Base-by-base conservation (phyloP, 1,139 yeast species). In the Hansenula sp. region DNA sequence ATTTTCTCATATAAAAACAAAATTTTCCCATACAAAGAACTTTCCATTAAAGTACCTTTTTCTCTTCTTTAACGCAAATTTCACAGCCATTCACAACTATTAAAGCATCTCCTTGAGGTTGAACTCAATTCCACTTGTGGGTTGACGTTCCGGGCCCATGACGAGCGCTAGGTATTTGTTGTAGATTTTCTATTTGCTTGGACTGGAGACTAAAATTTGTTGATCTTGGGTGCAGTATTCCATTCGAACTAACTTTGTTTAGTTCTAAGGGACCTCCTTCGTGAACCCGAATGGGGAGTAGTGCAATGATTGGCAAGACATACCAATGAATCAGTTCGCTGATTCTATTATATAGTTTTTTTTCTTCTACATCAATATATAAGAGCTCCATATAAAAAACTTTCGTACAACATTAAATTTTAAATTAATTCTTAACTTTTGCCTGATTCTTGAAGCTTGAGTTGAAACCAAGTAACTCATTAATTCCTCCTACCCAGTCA, bases 401-500 rank as follows among this genome's bases (percentile, higher is more conserved):
- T 32, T 32, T 32, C 17, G 18, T 33, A 4, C 5, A 15, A 30
- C 15, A 36, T 32, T 12, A 15, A 17, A 13, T 31, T 3, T 16
- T 29, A 24, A 31, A 17, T 17, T 32, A 19, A n/a, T 19, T 34
- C 30, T 44, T 4, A 17, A 38, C 18, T n/a, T 45, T 46, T 3
- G 49, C 45, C 41, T 57, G 61, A 44, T 66, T 61, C 53, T 82
- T 82, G 62, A 91, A 91, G 42, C 88, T 77, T 17, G 90, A 81
- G 60, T 91, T 91, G 72, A 91, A 91, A 2, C 97, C 97, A 34
- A 91, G 67, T 49, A 91, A 71, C 52, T 87, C 91, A 58, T 91
- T 91, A 46, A 91, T 81, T 41, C 94, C 96, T 48, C 77, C 77
- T 2, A 91, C 88, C 98, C 98, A 91, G 61, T 91, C 97, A 51